A percentile compares a stretch with the other conserved stretches of the same genome.
phyloP scores from a whole-genome alignment of 2,329 filamentous ascomycete genomes.

The Colletotrichum paranaense region DNA sequence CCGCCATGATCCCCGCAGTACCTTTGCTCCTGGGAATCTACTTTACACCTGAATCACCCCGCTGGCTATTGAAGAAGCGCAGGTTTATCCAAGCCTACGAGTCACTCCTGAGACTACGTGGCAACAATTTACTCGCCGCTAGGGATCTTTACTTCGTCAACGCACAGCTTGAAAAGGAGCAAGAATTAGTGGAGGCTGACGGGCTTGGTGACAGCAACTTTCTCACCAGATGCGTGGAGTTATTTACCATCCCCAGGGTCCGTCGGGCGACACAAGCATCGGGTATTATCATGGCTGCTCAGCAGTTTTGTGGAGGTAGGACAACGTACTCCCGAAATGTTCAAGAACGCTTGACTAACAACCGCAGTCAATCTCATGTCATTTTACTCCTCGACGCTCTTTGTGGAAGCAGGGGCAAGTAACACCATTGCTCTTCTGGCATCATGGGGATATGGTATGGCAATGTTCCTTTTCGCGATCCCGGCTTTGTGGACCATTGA shows the following conservation, averaged over 20 bases:
- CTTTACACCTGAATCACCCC: constrained; percentile 72
- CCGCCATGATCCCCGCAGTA: constrained; percentile 70
- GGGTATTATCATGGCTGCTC: constrained; percentile 74
- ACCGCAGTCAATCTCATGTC: constrained; percentile 57
- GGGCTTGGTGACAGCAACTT: constrained; percentile 49
- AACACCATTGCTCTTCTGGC: constrained; percentile 52
- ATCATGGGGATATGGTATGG: constrained; percentile 67
- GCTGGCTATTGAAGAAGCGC: constrained; percentile 74
- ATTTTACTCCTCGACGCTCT: constrained; percentile 61
- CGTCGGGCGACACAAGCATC: constrained; percentile 74
- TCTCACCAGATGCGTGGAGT: constrained; percentile 62
- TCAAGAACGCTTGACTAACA: background rate
- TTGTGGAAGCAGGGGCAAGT: constrained; percentile 56
- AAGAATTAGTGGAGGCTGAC: constrained; percentile 8
- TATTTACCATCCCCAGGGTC: constrained; percentile 68
- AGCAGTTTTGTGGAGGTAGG: constrained; percentile 69
- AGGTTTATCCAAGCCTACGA: constrained; percentile 64
- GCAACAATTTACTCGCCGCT: constrained; percentile 68
- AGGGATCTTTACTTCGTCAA: constrained; percentile 73
- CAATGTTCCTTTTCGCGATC: constrained; percentile 70
- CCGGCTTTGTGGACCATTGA: constrained; percentile 76
- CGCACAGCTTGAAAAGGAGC: constrained; percentile 45
- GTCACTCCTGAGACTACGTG: constrained; percentile 67
- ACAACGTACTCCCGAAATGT: background rate
- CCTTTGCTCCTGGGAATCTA: constrained; percentile 65